These are phyloP conservation scores for Neofusicoccum laricinum DNA, from an alignment of 2,329 filamentous ascomycete species.

Conservation along the genomic window DNA sequence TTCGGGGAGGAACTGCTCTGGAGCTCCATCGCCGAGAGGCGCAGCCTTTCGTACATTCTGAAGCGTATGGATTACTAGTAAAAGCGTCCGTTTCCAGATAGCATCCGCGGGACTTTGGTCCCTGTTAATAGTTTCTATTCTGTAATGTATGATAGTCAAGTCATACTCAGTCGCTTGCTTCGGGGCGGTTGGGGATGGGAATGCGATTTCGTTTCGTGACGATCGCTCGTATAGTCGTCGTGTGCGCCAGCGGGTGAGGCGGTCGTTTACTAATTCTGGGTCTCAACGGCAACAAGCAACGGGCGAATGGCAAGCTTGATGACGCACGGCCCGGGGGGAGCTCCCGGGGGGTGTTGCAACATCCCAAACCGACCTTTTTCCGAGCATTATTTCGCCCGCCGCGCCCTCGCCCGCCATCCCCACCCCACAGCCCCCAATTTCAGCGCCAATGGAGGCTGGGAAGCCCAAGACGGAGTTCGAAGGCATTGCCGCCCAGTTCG, in stretches of 20 bases:
- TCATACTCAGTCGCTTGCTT: constrained; percentile 17
- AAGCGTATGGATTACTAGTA: constrained; percentile 27
- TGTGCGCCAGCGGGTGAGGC: neutral
- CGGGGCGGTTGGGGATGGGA: constrained; percentile 27
- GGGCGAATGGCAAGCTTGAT: neutral
- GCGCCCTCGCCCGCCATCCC: neutral
- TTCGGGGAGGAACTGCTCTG: constrained; percentile 14
- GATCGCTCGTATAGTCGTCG: constrained; percentile 8
- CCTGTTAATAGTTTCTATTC: constrained; percentile 42
- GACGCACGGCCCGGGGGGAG: constrained; percentile 3
- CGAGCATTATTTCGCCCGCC: constrained; percentile 7
- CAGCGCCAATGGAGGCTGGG: constrained; percentile 34
- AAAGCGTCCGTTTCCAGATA: constrained; percentile 13
- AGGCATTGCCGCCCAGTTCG: constrained; percentile 35
- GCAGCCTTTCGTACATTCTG: constrained; percentile 31
- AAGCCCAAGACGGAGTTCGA: constrained; percentile 32
- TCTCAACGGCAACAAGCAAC: neutral
- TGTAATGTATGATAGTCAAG: constrained; percentile 39
- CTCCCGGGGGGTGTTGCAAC: neutral
- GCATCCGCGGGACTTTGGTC: constrained; percentile 30
- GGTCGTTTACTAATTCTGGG: neutral
- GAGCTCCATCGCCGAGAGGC: constrained; percentile 3
- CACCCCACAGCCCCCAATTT: neutral
- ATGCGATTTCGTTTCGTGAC: constrained; percentile 29
- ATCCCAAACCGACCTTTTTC: neutral